Evolutionary conservation across 208 protist species (phyloP).

Genomic region (Angomonas deanei): DNA sequence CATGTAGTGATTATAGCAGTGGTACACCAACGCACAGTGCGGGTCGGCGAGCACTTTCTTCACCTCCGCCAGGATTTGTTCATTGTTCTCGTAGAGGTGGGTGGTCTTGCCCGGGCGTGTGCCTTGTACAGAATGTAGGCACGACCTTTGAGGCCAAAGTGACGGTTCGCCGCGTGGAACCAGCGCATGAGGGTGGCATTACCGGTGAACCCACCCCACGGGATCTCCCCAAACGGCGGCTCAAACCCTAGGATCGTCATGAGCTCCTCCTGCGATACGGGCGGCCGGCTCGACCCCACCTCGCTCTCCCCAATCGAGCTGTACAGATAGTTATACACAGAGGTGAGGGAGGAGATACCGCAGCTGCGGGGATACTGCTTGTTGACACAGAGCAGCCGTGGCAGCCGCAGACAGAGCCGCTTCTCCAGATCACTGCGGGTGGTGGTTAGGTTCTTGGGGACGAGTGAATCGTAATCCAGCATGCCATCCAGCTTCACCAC

Average conservation of each 20-base stretch:
- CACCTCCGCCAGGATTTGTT: slow-evolving; percentile 45
- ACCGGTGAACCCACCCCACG: slow-evolving; percentile 89
- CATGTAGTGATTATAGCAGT: slow-evolving; percentile 94
- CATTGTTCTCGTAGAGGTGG: slow-evolving; percentile 48
- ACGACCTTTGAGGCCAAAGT: slow-evolving; percentile 50
- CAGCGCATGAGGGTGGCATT: slow-evolving; percentile 88
- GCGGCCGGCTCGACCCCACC: slow-evolving; percentile 24
- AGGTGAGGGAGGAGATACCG: slow-evolving; percentile 80
- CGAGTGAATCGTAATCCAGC: slow-evolving; percentile 33
- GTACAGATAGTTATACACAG: slow-evolving; percentile 91
- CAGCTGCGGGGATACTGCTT: slow-evolving; percentile 91
- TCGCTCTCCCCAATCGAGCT: slow-evolving; percentile 65
- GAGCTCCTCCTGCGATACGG: slow-evolving; percentile 83
- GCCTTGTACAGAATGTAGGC: slow-evolving; percentile 86
- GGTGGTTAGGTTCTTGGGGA: slow-evolving; percentile 63
- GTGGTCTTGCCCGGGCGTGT: slow-evolving; percentile 60
- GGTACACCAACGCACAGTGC: slow-evolving; percentile 85
- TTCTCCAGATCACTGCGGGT: slow-evolving; percentile 56
- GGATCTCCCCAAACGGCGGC: slow-evolving; percentile 85
- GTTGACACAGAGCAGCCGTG: slow-evolving; percentile 65
- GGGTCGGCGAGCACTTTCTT: slow-evolving; percentile 65
- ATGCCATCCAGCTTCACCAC: slow-evolving; percentile 49
- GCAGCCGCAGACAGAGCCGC: slow-evolving; percentile 64
- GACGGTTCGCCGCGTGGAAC: slow-evolving; percentile 84
- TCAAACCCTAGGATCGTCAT: slow-evolving; percentile 87